phyloP scores from a whole-genome alignment of 306 rosid species.

The Quercus glauca region DNA sequence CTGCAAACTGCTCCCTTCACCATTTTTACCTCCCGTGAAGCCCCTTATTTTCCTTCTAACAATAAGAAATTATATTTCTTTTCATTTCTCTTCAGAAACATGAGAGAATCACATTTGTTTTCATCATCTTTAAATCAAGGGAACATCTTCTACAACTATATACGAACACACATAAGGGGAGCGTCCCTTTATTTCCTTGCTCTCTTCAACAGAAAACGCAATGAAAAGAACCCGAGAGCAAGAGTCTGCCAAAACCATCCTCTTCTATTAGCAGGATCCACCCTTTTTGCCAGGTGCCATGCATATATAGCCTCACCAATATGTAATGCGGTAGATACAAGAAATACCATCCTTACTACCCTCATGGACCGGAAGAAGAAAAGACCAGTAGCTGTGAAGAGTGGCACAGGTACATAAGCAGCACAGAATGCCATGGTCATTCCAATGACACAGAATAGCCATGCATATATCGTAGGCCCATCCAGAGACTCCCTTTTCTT shows the following conservation, averaged over 20 bases:
- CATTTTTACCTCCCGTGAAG: not conserved
- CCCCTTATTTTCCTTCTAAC: not conserved
- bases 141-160: not conserved
- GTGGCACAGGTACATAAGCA: slow-evolving; percentile 62
- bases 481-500: slow-evolving; percentile 57
- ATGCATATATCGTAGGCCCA: slow-evolving; percentile 69
- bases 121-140: not conserved
- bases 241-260: slow-evolving; percentile 95
- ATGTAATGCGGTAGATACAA: slow-evolving; percentile 41
- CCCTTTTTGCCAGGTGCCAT: slow-evolving; percentile 68
- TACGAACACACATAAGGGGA: not conserved
- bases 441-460: slow-evolving; percentile 68
- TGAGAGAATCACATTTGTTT: not conserved
- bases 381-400: slow-evolving; percentile 49
- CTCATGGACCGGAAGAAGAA: slow-evolving; percentile 61
- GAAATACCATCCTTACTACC: slow-evolving; percentile 45
- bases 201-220: slow-evolving; percentile 71
- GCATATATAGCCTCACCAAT: slow-evolving; percentile 63
- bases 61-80: not conserved
- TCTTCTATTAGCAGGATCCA: slow-evolving; percentile 68
- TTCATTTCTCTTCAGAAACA: not conserved
- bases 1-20: not conserved
- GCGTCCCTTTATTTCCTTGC: slow-evolving; percentile 26
- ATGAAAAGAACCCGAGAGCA: slow-evolving; percentile 63
- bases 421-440: slow-evolving; percentile 61